Evolutionary conservation across 2,329 filamentous ascomycete species (phyloP).

Genomic region (Stemphylium lycopersici): DNA sequence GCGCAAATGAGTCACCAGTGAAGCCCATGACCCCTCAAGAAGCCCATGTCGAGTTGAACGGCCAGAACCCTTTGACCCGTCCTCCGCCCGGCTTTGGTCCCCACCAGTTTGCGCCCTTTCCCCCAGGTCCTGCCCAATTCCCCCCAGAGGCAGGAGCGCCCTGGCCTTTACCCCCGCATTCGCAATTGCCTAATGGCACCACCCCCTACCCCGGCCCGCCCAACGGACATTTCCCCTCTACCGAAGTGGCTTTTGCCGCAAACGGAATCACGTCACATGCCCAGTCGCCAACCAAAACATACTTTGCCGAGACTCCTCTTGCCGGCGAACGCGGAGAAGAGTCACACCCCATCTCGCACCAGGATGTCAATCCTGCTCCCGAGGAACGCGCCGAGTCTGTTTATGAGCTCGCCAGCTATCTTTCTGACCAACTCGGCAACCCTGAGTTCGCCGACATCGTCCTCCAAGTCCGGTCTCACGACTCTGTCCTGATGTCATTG

Average conservation of each 20-base stretch:
- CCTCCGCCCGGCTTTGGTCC: conserved; percentile 43
- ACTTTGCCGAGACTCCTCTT: conserved; percentile 30
- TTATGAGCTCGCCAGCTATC: conserved; percentile 42
- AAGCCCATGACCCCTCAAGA: conserved; percentile 47
- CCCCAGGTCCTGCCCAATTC: conserved; percentile 44
- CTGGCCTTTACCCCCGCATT: conserved; percentile 39
- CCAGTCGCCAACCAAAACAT: conserved; percentile 42
- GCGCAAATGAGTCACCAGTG: conserved; percentile 44
- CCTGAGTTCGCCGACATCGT: conserved; percentile 47
- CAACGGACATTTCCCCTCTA: conserved; percentile 27
- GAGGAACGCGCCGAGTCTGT: conserved; percentile 31
- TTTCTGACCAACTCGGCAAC: conserved; percentile 43
- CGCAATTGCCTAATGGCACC: conserved; percentile 22
- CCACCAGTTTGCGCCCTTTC: conserved; percentile 40
- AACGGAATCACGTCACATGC: conserved; percentile 43
- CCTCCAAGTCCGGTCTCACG: conserved; percentile 42
- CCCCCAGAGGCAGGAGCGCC: conserved; percentile 41
- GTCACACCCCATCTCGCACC: conserved; percentile 20
- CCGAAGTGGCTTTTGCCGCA: conserved; percentile 17
- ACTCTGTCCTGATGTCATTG: conserved; percentile 36
- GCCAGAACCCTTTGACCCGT: conserved; percentile 31
- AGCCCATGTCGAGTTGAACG: conserved; percentile 21
- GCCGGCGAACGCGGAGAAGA: conserved; percentile 31
- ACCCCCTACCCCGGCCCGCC: conserved; percentile 25
- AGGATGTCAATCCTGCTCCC: conserved; percentile 22